phyloP scores from a whole-genome alignment of 148 eudicot species.

The Salicornia ramosissima region DNA sequence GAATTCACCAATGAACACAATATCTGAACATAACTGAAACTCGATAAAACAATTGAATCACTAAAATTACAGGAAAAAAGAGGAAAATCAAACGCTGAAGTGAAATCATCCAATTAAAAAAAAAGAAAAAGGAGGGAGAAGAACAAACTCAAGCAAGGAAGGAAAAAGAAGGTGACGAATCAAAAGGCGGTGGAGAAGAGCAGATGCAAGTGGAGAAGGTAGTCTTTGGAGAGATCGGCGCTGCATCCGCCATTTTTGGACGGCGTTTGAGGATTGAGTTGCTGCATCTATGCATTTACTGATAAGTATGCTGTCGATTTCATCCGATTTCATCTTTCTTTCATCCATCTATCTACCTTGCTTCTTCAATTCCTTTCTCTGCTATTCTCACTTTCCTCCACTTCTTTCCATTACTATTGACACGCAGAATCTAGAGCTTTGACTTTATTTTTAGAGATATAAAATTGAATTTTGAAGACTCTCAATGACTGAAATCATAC shows the following conservation, averaged over 20 bases:
- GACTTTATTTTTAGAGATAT: too few species aligned
- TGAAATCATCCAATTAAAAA: background rate
- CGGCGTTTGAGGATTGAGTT: conserved; percentile 40
- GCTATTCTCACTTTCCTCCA: too few species aligned
- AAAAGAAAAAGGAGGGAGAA: background rate
- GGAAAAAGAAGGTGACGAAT: conserved; percentile 71
- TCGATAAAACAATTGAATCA: background rate
- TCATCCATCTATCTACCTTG: background rate
- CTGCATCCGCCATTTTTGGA: conserved; percentile 80
- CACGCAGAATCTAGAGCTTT: too few species aligned
- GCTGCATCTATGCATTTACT: conserved; percentile 63
- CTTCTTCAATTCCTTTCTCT: background rate
- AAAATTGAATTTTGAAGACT: too few species aligned
- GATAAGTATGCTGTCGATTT: conserved; percentile 39
- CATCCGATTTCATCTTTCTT: conserved; percentile 25
- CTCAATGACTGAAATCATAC: too few species aligned
- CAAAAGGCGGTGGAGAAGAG: conserved; percentile 65
- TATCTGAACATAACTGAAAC: background rate
- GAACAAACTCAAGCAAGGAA: conserved; percentile 69
- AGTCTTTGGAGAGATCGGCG: conserved; percentile 70
- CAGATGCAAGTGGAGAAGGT: conserved; percentile 63
- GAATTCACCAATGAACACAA: background rate
- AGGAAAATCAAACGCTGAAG: background rate
- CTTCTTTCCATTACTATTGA: too few species aligned
- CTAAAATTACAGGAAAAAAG: background rate